phyloP scores from a whole-genome alignment of 441 rosid species.

The Syzygium syzygioides region DNA sequence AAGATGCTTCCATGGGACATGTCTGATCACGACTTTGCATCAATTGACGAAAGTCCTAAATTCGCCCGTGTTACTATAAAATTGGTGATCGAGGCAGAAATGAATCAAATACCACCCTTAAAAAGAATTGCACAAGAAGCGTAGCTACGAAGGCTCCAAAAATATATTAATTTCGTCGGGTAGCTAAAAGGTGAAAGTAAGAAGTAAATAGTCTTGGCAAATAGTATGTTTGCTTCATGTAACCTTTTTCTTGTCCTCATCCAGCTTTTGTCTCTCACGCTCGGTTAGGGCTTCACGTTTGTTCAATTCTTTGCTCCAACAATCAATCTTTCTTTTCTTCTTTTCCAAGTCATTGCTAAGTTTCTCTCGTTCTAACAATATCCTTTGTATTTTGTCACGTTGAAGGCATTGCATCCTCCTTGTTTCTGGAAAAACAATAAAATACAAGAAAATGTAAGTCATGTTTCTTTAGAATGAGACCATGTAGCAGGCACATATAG shows the following conservation, averaged over 20 bases:
- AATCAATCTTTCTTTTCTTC: constrained; percentile 47
- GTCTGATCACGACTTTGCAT: not conserved
- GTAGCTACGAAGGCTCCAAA: not conserved
- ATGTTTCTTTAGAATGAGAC: not conserved
- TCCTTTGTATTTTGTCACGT: constrained; percentile 46
- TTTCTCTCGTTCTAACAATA: constrained; percentile 57
- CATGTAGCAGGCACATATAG: not conserved
- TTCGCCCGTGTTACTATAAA: not conserved
- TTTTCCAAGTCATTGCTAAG: constrained; percentile 50
- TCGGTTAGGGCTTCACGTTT: constrained; percentile 81
- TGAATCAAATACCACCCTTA: not conserved
- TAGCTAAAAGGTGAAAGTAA: not conserved
- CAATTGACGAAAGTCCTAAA: not conserved
- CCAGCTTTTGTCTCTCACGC: constrained; percentile 74
- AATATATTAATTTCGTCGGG: not conserved
- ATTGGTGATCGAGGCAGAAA: not conserved
- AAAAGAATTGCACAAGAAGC: not conserved
- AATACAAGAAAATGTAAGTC: not conserved
- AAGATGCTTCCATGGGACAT: not conserved
- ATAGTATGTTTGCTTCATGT: not conserved
- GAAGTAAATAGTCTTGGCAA: not conserved
- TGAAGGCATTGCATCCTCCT: constrained; percentile 65
- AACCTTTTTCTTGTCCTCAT: constrained; percentile 78
- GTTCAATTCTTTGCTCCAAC: constrained; percentile 49
- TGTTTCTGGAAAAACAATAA: constrained; percentile 43